Evolutionary conservation across 2,329 filamentous ascomycete species (phyloP), one percentile per base, ranked within the genome.

Genomic region (Trichophyton mentagrophytes): DNA sequence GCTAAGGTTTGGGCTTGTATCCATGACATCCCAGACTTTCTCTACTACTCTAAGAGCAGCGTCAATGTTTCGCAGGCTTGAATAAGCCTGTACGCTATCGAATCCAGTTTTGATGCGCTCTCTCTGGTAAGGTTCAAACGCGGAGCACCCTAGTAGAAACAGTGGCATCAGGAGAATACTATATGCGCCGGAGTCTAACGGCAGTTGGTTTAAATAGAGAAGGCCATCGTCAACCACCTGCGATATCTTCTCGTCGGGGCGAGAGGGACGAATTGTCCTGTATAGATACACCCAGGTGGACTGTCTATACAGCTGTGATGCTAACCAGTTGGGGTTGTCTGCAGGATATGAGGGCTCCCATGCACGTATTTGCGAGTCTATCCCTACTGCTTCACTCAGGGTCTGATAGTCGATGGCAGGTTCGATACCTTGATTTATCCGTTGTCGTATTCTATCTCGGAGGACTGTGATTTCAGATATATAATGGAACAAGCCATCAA

Each of bases 391-490:
- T 53, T 83, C 82, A 67, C 85, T 86, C 8, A 93, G 77, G 9
- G 85, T 86, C 25, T 82, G 79, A 69, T 90, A 90, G 71, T 90
- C 85, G 47, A 91, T 85, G 0, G 82, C 79, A 0, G 87, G 88
- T 58, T 89, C 85, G 1, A 82, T 74, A 2, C 82, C 76, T 60
- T 80, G 69, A 60, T 79, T 74, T 66, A 90, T 85, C 58, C 89
- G 85, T 36, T 78, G 76, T 4, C 90, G 83, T 63, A 95, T 87
- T 1, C 79, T 80, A 71, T 91, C 87, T 47, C 90, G 82, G 42
- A 96, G 82, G 11, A 82, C 82, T 1, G 88, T 90, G 63, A 95
- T 92, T 67, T 88, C 84, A 6, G 86, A 86, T 33, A 96, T 85
- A 69, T 88, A 85, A 38, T 82, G 80, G 69, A 95, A 90, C 1